Evolutionary conservation across 2,329 filamentous ascomycete species (phyloP).

Genomic region (Aspergillus amoenus): DNA sequence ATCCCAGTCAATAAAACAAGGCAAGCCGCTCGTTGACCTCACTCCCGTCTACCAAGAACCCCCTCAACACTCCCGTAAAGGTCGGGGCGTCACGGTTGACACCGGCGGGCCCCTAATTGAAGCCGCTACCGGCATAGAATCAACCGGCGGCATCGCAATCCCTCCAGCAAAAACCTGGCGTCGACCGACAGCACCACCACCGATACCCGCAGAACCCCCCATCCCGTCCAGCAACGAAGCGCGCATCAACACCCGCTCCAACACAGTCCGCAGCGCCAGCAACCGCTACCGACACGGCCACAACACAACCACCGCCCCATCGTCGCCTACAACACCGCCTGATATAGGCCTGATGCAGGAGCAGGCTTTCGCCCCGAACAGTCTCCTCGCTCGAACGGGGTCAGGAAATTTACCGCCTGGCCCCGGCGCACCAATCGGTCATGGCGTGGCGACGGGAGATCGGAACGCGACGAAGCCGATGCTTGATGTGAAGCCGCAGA

Average conservation of each 20-base stretch:
- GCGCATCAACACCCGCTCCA: conserved; percentile 32
- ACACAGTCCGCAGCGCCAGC: conserved; percentile 33
- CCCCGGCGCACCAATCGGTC: conserved; percentile 28
- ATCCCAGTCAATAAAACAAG: conserved; percentile 46
- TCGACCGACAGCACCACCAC: conserved; percentile 23
- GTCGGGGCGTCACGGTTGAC: conserved; percentile 45
- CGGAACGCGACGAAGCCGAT: conserved; percentile 42
- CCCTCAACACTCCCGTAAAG: conserved; percentile 45
- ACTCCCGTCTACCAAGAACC: conserved; percentile 64
- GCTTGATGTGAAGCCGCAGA: conserved; percentile 43
- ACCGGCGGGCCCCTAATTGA: conserved; percentile 41
- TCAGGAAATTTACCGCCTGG: conserved; percentile 16
- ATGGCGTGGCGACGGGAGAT: conserved; percentile 42
- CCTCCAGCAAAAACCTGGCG: conserved; percentile 43
- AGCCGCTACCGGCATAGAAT: conserved; percentile 42
- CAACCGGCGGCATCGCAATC: conserved; percentile 32
- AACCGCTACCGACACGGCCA: conserved; percentile 14
- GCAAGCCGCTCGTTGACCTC: conserved; percentile 67
- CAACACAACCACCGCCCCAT: conserved; percentile 7
- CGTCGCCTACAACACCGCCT: conserved; percentile 15
- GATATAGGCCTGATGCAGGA: neutral
- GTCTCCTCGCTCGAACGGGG: conserved; percentile 35
- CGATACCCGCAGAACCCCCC: conserved; percentile 10
- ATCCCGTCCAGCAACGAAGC: conserved; percentile 8
- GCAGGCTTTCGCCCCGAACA: conserved; percentile 34